These are phyloP conservation scores for Allium sativum DNA, from an alignment of 106 monocot species.

Conservation along the genomic window DNA sequence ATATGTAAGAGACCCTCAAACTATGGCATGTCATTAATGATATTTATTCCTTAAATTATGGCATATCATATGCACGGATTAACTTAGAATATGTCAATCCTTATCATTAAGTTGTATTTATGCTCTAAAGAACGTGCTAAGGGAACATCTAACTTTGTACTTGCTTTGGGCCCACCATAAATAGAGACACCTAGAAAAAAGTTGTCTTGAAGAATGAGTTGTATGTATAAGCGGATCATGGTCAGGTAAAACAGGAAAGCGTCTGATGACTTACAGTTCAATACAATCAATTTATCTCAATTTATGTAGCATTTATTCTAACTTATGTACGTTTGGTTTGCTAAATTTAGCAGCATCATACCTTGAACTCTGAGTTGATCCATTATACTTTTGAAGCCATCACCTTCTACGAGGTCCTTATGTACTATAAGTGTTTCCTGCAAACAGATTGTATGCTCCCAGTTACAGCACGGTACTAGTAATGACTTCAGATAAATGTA, in stretches of 20 bases:
- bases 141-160: constrained; percentile 49
- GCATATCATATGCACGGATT: too few species aligned
- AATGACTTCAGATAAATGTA: neutral
- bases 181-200: constrained; percentile 49
- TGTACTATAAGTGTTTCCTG: constrained; percentile 91
- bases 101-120: constrained; percentile 83
- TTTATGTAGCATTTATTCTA: too few species aligned
- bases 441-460: constrained; percentile 2
- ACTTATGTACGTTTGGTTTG: too few species aligned
- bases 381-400: constrained; percentile 38
- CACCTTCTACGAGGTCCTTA: constrained; percentile 40
- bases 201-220: constrained; percentile 24
- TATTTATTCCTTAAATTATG: too few species aligned
- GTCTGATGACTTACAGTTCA: too few species aligned
- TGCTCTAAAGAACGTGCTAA: constrained; percentile 59
- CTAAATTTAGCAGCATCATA: constrained; percentile 2
- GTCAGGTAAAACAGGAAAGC: too few species aligned
- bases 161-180: constrained; percentile 73
- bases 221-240: neutral
- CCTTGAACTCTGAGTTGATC: constrained; percentile 56
- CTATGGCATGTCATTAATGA: too few species aligned
- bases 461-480: neutral
- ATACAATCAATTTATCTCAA: too few species aligned
- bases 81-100: too few species aligned
- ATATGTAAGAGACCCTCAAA: too few species aligned